phyloP scores from a whole-genome alignment of 2,329 filamentous ascomycete species.

The Lachnellula hyalina region DNA sequence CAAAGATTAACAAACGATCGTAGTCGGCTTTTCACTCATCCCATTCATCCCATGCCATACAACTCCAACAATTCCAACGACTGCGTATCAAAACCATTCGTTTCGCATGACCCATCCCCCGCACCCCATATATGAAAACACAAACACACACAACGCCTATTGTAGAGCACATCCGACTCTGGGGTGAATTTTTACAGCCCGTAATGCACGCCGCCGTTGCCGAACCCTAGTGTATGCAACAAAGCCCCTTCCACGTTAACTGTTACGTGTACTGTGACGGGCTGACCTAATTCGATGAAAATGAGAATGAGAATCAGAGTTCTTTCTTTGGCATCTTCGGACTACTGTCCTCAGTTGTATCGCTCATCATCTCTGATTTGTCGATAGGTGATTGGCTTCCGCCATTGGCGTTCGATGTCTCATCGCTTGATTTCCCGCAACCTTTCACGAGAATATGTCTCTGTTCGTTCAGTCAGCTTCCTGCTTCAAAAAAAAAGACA shows the following conservation, averaged over 20 bases:
- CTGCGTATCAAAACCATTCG: background rate
- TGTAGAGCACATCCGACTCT: constrained; percentile 15
- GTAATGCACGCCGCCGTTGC: constrained; percentile 15
- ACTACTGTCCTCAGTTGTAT: constrained; percentile 25
- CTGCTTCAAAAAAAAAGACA: constrained; percentile 2
- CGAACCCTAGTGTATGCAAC: constrained; percentile 1
- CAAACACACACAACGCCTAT: constrained; percentile 11
- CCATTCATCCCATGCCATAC: constrained; percentile 1
- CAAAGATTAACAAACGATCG: background rate
- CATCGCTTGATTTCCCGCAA: constrained; percentile 46
- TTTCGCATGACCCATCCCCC: background rate
- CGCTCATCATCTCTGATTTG: constrained; percentile 28
- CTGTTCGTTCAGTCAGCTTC: constrained; percentile 37
- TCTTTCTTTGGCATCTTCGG: constrained; percentile 27
- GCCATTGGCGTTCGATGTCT: constrained; percentile 16
- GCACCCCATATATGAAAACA: constrained; percentile 6
- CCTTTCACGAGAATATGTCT: constrained; percentile 64
- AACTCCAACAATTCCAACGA: constrained; percentile 6
- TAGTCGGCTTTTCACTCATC: constrained; percentile 2
- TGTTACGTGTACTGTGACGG: constrained; percentile 8
- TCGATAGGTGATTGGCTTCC: constrained; percentile 27
- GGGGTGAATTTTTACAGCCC: constrained; percentile 9
- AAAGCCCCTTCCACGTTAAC: background rate
- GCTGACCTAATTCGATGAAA: background rate
- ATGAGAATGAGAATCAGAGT: constrained; percentile 7